A percentile compares a stretch with the other conserved stretches of the same genome.
Conservation (phyloP, 2,329 filamentous ascomycete species). For the Nemania sp. region DNA sequence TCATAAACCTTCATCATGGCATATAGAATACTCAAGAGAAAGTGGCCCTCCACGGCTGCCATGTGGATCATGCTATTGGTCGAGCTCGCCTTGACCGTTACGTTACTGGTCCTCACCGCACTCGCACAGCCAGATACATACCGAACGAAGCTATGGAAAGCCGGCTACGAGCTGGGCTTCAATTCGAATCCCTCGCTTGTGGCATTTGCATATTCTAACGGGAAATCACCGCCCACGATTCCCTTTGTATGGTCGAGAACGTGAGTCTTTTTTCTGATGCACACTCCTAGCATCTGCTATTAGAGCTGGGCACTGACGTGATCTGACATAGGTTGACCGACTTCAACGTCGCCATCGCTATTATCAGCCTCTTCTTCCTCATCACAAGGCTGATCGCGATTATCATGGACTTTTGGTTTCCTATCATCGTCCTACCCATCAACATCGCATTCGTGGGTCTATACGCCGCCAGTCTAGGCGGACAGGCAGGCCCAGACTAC, state of each 20-base stretch:
- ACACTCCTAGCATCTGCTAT: neutral
- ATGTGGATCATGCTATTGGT: constrained; percentile 73
- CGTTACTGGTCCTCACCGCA: constrained; percentile 76
- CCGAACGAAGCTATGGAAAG: constrained; percentile 77
- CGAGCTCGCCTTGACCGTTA: constrained; percentile 75
- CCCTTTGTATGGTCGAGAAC: constrained; percentile 79
- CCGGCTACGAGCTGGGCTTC: constrained; percentile 77
- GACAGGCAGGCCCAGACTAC: constrained; percentile 79
- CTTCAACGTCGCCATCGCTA: constrained; percentile 81
- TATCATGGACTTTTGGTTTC: constrained; percentile 78
- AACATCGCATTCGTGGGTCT: constrained; percentile 70
- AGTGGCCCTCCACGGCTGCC: constrained; percentile 68
- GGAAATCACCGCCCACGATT: constrained; percentile 69
- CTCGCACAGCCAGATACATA: constrained; percentile 80
- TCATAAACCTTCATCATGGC: constrained; percentile 49
- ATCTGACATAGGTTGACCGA: constrained; percentile 71
- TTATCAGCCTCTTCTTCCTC: constrained; percentile 81
- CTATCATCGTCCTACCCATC: constrained; percentile 70
- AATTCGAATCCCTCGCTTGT: constrained; percentile 79
- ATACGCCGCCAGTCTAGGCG: constrained; percentile 74
- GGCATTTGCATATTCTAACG: constrained; percentile 80
- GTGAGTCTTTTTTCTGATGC: constrained; percentile 60
- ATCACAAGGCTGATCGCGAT: constrained; percentile 76
- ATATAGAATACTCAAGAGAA: constrained; percentile 69
- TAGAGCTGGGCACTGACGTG: constrained; percentile 34